These are phyloP conservation scores for Microbotryum silenes-acaulis DNA, from an alignment of 1,284 basidiomycete genomes.

Conservation along the genomic window DNA sequence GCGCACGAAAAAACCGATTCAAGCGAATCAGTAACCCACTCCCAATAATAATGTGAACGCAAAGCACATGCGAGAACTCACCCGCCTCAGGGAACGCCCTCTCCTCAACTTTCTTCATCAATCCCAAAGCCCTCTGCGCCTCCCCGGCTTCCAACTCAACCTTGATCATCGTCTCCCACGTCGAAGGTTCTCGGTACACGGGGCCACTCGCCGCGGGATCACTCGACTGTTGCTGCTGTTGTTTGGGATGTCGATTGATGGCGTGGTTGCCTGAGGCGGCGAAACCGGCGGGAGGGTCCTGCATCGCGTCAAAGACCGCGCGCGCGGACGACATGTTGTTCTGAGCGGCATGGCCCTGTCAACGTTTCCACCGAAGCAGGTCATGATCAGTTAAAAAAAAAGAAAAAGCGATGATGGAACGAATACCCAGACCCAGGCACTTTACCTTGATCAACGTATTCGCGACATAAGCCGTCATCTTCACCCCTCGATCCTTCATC, in stretches of 20 bases:
- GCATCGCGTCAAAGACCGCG: conserved; percentile 72
- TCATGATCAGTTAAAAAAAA: not conserved
- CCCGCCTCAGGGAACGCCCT: conserved; percentile 47
- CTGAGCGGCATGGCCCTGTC: conserved; percentile 60
- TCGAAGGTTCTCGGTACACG: conserved; percentile 80
- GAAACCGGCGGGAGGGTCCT: conserved; percentile 76
- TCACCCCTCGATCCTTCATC: conserved; percentile 59
- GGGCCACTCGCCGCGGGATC: conserved; percentile 51
- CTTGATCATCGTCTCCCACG: conserved; percentile 67
- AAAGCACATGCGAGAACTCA: conserved; percentile 8
- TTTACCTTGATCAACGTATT: conserved; percentile 74
- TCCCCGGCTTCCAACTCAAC: conserved; percentile 77
- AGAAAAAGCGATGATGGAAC: not conserved
- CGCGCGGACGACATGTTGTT: conserved; percentile 65
- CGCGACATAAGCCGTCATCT: conserved; percentile 91
- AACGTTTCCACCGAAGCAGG: conserved; percentile 3
- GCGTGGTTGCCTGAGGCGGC: conserved; percentile 85
- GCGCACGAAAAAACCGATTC: not conserved
- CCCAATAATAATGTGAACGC: not conserved
- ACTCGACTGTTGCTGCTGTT: conserved; percentile 40
- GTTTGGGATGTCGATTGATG: conserved; percentile 44
- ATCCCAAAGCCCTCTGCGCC: conserved; percentile 57
- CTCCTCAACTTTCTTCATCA: conserved; percentile 67
- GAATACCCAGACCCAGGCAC: not conserved
- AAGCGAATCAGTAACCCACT: not conserved